Conservation (phyloP, 2,329 filamentous ascomycete species). For the Pyrenophora teres region DNA sequence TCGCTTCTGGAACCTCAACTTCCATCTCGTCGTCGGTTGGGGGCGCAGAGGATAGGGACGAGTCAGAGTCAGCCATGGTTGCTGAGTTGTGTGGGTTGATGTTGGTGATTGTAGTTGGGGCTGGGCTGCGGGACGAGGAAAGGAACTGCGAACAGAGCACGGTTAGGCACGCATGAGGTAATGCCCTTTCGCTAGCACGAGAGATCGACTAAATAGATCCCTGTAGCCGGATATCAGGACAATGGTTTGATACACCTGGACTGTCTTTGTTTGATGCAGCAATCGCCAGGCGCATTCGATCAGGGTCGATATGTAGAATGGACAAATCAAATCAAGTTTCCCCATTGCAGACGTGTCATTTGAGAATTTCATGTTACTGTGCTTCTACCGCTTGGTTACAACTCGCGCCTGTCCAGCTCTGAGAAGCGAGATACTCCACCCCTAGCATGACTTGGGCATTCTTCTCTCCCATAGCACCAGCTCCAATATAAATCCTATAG, state of each 20-base stretch:
- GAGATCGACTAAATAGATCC: slow-evolving; percentile 22
- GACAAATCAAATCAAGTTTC: background rate
- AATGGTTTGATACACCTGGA: slow-evolving; percentile 1
- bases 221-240: slow-evolving; percentile 16
- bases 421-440: background rate
- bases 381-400: background rate
- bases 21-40: slow-evolving; percentile 62
- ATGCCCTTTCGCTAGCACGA: slow-evolving; percentile 41
- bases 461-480: background rate
- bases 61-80: slow-evolving; percentile 61
- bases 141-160: slow-evolving; percentile 34
- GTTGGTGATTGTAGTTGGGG: slow-evolving; percentile 32
- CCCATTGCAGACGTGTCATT: background rate
- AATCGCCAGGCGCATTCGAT: background rate
- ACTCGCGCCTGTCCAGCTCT: background rate
- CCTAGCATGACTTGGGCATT: background rate
- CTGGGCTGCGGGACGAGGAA: slow-evolving; percentile 24
- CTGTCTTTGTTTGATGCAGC: background rate
- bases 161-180: slow-evolving; percentile 45
- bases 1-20: slow-evolving; percentile 29
- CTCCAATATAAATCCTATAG: background rate
- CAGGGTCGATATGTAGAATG: background rate
- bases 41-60: slow-evolving; percentile 62
- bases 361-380: slow-evolving; percentile 3
- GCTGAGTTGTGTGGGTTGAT: slow-evolving; percentile 28